These are phyloP conservation scores for Flaveria ramosissima DNA, from an alignment of 129 eudicot species.

Conservation along the genomic window DNA sequence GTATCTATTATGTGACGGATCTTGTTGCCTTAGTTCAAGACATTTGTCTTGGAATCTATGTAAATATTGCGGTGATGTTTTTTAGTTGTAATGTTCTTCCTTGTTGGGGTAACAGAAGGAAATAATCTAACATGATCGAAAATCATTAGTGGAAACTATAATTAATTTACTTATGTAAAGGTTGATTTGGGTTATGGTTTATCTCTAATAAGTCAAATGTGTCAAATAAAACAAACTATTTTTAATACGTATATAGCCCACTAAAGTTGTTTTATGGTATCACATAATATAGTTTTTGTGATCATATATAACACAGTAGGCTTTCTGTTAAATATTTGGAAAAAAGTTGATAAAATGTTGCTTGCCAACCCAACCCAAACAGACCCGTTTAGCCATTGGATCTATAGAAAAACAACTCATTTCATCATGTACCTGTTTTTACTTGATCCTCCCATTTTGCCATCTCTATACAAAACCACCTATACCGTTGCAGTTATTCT, in stretches of 20 bases:
- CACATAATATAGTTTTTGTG: not conserved
- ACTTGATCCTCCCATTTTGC: not conserved
- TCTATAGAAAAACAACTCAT: not conserved
- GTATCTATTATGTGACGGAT: conserved; percentile 3
- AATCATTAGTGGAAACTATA: not conserved
- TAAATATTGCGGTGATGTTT: not conserved
- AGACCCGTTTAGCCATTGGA: not conserved
- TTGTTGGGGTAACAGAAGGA: not conserved
- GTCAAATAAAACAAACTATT: not conserved
- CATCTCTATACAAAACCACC: too few species aligned
- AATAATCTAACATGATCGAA: not conserved
- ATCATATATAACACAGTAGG: not conserved
- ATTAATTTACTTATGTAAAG: not conserved
- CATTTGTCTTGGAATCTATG: not conserved
- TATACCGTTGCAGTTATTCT: too few species aligned
- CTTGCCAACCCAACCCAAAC: not conserved
- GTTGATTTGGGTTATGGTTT: not conserved
- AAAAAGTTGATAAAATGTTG: not conserved
- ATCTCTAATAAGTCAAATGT: not conserved
- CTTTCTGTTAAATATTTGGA: not conserved
- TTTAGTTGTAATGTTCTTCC: not conserved
- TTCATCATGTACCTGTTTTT: not conserved
- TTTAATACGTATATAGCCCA: not conserved
- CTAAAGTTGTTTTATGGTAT: not conserved
- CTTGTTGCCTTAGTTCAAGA: conserved; percentile 17